Base-by-base conservation (phyloP, 495 filamentous ascomycete genomes). In the Margaritispora aquatica region DNA sequence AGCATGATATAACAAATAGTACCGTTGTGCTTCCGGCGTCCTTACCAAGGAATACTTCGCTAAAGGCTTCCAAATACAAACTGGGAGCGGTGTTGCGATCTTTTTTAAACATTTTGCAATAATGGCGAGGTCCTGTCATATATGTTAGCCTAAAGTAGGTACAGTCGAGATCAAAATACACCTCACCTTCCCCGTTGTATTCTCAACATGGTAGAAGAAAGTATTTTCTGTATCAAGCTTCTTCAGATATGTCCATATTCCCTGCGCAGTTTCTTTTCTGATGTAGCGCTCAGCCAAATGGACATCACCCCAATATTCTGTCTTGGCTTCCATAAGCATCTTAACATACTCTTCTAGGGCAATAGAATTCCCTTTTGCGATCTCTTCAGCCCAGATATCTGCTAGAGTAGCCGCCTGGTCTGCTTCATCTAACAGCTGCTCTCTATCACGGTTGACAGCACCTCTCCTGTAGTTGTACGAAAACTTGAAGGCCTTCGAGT, bases 391-490 rank as follows among this genome's bases (percentile, higher is more conserved):
- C 68, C 64, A 69, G 21, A 70, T 68, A 20, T 51, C 22, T 19
- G 62, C 50, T 15, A 69, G 36, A 10, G 54, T 36, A 23, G 60
- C 17, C 13, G 63, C 68, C 55, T 66, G 54, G 58, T 62, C 50
- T 17, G 11, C 26, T 1, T 29, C 21, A 54, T 60, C 38, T 5
- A 51, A 19, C 46, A 68, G 17, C 15, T 51, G 29, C 17, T 68
- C 41, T 26, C 68, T 49, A 52, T 70, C 66, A 2, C 68, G 59
- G 54, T 68, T 68, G 2, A 68, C 57, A 7, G 51, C 24, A 1
- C 66, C 63, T 31, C 51, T 26, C 11, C 34, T 21, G 20, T 66
- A 62, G 29, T 70, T 64, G 50, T 70, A 70, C 1, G 63, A 54
- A 57, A 65, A 59, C 46, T 68, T 64, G 26, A 61, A 17, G 2